Base-by-base conservation (phyloP, 2,329 filamentous ascomycete species). In the Incumbomyces lentus region DNA sequence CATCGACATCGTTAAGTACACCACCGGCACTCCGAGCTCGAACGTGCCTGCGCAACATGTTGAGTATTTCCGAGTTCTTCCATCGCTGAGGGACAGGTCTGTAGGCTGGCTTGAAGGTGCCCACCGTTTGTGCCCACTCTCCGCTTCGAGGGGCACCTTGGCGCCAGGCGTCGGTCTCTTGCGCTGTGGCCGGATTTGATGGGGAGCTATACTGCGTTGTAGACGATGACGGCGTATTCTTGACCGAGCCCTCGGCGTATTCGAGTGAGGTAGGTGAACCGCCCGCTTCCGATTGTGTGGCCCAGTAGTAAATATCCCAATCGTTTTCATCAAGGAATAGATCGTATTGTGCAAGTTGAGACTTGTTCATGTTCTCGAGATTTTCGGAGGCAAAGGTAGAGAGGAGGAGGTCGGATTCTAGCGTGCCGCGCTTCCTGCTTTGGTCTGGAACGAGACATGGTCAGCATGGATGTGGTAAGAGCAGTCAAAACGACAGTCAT, bases 231-330 rank as follows among this genome's bases (percentile, higher is more conserved):
- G 40, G 49, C 10, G 36, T 49, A 16, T 54, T 26, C 8, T 26
- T 26, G 2, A 45, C 66, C 19, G 65, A 68, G 22, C 75, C 72
- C 54, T 79, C 75, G 4, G 74, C 72, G 39, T 72, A 72, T 48
- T 78, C 71, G 44, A 71, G 64, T 30, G 78, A 74, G n/a, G 75
- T 75, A 1, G 73, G 69, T 3, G 76, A 68, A 12, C 50, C 58
- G 11, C 49, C 58, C 22, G 65, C 61, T 1, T 82, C 74, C 57
- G 87, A 81, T 67, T 98, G 92, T 13, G 92, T 98, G 2, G 86
- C 87, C 92, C 92, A 98, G 75, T 98, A 98, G 74, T 98, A 98
- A 52, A 98, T 95, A 64, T 98, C 92, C 92, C 92, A 98, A 71
- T 98, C 92, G 67, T 98, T 98, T 70, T 98, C 92, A 67, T 98